A percentile compares a stretch with the other conserved stretches of the same genome.
phyloP scores from a whole-genome alignment of 2,329 filamentous ascomycete genomes.

The Aspergillus tubingensis region DNA sequence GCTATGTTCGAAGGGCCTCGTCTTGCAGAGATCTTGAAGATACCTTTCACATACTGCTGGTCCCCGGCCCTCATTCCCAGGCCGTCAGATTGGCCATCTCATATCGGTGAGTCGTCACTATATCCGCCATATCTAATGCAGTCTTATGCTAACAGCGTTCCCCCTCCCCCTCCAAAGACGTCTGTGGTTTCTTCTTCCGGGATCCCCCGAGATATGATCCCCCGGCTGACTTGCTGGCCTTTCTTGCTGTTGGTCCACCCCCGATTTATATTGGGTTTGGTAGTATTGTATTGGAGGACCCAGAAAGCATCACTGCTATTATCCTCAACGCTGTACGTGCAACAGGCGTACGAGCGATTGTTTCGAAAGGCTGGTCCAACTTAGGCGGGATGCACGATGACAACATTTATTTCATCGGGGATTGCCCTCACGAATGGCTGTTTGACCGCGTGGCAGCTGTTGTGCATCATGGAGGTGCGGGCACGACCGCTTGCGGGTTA shows the following conservation, averaged over 20 bases:
- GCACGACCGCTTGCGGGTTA: too few species aligned
- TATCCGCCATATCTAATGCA: neutral
- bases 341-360: too few species aligned
- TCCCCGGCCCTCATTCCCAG: neutral
- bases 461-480: too few species aligned
- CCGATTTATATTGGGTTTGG: neutral
- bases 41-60: slow-evolving; percentile 7
- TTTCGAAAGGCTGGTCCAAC: neutral
- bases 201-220: neutral
- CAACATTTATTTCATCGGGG: too few species aligned
- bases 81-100: neutral
- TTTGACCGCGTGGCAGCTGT: too few species aligned
- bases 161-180: neutral
- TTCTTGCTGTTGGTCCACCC: neutral
- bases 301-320: neutral
- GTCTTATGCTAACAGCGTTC: neutral
- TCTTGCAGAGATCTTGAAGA: neutral
- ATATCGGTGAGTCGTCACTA: neutral
- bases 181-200: neutral
- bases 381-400: neutral
- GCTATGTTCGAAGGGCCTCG: neutral
- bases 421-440: too few species aligned
- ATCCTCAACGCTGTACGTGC: too few species aligned
- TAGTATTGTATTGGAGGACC: neutral
- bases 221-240: neutral